Base-by-base conservation (phyloP, 225 moss, liverwort and hornwort genomes). In the Antitrichia curtipendula region DNA sequence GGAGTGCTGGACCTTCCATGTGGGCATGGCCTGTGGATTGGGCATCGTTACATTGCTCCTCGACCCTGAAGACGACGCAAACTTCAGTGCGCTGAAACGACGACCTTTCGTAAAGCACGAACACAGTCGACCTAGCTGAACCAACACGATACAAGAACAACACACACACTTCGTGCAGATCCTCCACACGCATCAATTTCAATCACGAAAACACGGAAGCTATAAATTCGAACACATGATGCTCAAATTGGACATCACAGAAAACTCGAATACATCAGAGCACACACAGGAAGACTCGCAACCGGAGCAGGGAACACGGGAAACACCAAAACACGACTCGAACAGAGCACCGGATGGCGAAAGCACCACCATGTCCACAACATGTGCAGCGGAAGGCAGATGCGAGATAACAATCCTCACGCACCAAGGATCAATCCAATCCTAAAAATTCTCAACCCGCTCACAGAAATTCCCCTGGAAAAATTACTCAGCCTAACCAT, bases 31-130 rank as follows among this genome's bases (percentile, higher is more conserved):
- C 86, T 89, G 84, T 74, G 86, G 77, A 82, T 93, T 89, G 86
- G 89, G 93, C 91, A 93, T 93, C 47, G 90, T 86, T 82, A 89
- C 91, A 93, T 92, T 77, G 89, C 90, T 90, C 83, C 88, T 85
- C 54, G 31, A 87, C 45, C 89, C 91, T 91, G 85, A 70, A 77
- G 60, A 91, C 11, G 4, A 82, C 52, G 56, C 31, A 69, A 54
- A 47, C 53, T 87, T 87, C 82, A 91, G 84, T 47, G 80, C 82
- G 70, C 78, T 53, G 53, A 21, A 15, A 81, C 43, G 24, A 83
- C 12, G 53, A 81, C 61, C 80, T 80, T 68, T 53, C 15, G 62
- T 36, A 47, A 27, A 75, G 23, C 68, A 20, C 10, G 19, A 47
- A 54, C 31, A 56, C 12, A 60, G 36, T 29, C 72, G 21, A 89